Evolutionary conservation across 495 filamentous ascomycete species (phyloP).

Genomic region (Neurospora africana): DNA sequence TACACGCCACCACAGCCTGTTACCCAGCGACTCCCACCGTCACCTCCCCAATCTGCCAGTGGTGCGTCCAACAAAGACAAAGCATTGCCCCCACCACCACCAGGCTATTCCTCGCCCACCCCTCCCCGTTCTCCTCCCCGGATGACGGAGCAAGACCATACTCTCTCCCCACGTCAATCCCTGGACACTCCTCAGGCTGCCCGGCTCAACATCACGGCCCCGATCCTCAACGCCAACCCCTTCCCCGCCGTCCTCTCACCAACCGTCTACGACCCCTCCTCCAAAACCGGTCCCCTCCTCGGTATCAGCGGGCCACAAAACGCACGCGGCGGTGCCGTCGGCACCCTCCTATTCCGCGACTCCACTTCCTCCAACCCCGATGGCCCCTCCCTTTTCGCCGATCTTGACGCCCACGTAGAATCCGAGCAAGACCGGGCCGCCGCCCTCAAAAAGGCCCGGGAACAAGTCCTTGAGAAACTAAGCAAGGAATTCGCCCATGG

Average conservation of each 20-base stretch:
- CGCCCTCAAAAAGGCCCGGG: conserved; percentile 34
- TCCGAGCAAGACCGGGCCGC: conserved; percentile 30
- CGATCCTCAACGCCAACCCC: conserved; percentile 35
- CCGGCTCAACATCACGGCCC: conserved; percentile 31
- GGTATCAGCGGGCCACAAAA: background rate
- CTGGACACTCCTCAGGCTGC: background rate
- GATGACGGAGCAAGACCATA: conserved; percentile 3
- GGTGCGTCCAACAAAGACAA: background rate
- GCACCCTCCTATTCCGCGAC: background rate
- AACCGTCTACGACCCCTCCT: conserved; percentile 36
- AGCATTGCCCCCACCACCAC: background rate
- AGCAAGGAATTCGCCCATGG: conserved; percentile 26
- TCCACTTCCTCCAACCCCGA: conserved; percentile 9
- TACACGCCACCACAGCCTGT: background rate
- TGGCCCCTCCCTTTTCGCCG: conserved; percentile 34
- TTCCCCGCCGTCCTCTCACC: conserved; percentile 33
- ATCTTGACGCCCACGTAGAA: conserved; percentile 28
- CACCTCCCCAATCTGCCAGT: conserved; percentile 1
- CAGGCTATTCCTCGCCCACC: background rate
- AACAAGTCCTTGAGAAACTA: conserved; percentile 35
- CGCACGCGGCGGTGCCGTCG: background rate
- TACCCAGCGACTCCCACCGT: background rate
- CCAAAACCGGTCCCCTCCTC: conserved; percentile 18
- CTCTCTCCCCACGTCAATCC: background rate
- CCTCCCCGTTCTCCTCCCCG: background rate